Base-by-base conservation (phyloP, 1,284 basidiomycete species). In the Irpex sp. region DNA sequence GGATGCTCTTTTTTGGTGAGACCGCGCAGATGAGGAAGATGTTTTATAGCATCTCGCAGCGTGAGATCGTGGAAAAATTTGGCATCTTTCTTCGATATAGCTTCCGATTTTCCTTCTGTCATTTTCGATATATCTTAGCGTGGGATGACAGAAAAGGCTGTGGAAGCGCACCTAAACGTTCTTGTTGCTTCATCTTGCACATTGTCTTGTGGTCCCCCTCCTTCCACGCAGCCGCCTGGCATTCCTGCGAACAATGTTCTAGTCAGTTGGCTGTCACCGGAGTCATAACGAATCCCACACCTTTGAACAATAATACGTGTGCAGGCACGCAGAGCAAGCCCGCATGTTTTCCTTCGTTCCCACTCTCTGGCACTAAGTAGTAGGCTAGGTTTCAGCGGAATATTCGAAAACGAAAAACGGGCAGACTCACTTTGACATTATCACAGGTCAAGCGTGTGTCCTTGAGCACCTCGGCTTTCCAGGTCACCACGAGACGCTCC, bases 221-320 rank as follows among this genome's bases (percentile, higher is more conserved):
- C 58, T 79, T 78, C 76, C 77, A 78, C 1, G 75, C 75, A 2
- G 65, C 62, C 2, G 67, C 67, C 63, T 78, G 77, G 61, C 77
- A 79, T 63, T 77, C 75, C 62, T 67, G 37, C 17, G 19, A 49
- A 17, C 3, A 55, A 5, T 3, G 40, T 44, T 11, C 4, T 8
- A 38, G 48, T 48, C n/a, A 48, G 21, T 36, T 54, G 44, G 40
- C 15, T 21, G 3, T 17, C 11, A 31, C 11, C 34, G 13, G 19
- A 37, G 37, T 7, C 1, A 19, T 6, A 31, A 34, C 9, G 15
- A 40, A 34, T 49, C 17, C 19, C 3, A 31, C 64, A 67, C 68
- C 64, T 75, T 76, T 1, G 78, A 79, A 64, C 78, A 79, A 65
- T 79, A 79, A 15, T 75, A 68, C 3, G 78, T 77, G 6, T 70